Evolutionary conservation across 2,329 filamentous ascomycete genomes (phyloP).

Genomic region (Lecanicillium sp.): DNA sequence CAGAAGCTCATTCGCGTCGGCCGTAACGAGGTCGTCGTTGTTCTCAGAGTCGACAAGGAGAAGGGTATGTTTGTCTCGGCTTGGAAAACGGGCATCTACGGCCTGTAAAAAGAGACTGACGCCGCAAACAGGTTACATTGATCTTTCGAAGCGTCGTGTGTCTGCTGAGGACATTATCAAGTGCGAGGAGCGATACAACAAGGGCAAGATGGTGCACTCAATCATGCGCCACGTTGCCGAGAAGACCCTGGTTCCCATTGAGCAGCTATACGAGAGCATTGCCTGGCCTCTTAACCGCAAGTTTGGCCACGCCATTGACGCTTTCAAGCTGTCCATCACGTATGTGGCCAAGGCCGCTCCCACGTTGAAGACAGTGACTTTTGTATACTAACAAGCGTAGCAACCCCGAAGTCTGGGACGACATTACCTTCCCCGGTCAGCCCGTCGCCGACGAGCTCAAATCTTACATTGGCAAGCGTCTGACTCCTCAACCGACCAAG

Average conservation of each 20-base stretch:
- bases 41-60: conserved; percentile 98
- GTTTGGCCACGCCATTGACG: conserved; percentile 93
- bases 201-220: conserved; percentile 98
- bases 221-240: conserved; percentile 99
- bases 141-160: conserved; percentile 96
- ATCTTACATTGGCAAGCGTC: conserved; percentile 92
- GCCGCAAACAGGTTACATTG: conserved; percentile 65
- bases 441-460: conserved; percentile 83
- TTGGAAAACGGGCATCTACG: conserved; percentile 9
- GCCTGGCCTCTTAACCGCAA: conserved; percentile 97
- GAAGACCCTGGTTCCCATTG: conserved; percentile 91
- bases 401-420: conserved; percentile 93
- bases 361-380: not conserved
- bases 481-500: conserved; percentile 98
- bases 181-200: conserved; percentile 99
- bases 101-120: conserved; percentile 18
- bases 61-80: conserved; percentile 57
- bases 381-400: conserved; percentile 35
- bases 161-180: conserved; percentile 96
- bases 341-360: conserved; percentile 35
- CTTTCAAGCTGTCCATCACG: conserved; percentile 99
- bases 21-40: conserved; percentile 96
- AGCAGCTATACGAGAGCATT: conserved; percentile 88
- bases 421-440: conserved; percentile 81
- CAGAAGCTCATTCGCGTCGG: conserved; percentile 98